Percentiles rank a stretch among this genome's conserved stretches.
These are phyloP conservation scores for Boletus patriciae DNA, from an alignment of 768 basidiomycete genomes.

Conservation along the genomic window DNA sequence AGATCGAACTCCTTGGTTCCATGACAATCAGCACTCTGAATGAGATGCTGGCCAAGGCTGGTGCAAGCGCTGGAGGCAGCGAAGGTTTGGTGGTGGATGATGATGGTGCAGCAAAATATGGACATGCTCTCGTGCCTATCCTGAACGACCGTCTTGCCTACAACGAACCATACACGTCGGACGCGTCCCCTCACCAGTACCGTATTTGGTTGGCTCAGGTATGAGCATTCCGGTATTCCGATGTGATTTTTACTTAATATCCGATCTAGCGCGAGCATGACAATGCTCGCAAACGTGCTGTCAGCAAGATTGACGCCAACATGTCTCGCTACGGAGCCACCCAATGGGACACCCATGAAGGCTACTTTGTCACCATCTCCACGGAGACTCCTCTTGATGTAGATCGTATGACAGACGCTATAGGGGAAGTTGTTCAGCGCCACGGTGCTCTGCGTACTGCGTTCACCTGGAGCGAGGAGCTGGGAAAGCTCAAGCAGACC, in stretches of 20 bases:
- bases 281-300: slow-evolving; percentile 29
- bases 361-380: slow-evolving; percentile 19
- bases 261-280: slow-evolving; percentile 26
- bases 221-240: background rate
- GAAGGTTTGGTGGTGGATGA: slow-evolving; percentile 18
- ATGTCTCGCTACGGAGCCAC: slow-evolving; percentile 36
- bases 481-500: slow-evolving; percentile 31
- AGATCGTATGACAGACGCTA: slow-evolving; percentile 28
- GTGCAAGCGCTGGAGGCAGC: slow-evolving; percentile 4
- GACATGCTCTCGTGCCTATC: slow-evolving; percentile 28
- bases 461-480: slow-evolving; percentile 32
- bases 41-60: slow-evolving; percentile 24
- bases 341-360: slow-evolving; percentile 34
- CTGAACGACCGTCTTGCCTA: slow-evolving; percentile 34
- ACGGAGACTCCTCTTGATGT: slow-evolving; percentile 29
- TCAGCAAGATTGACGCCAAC: slow-evolving; percentile 29
- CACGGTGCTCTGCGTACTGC: slow-evolving; percentile 32
- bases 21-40: slow-evolving; percentile 27
- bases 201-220: slow-evolving; percentile 37
- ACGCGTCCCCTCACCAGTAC: slow-evolving; percentile 28
- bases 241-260: background rate
- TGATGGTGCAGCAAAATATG: slow-evolving; percentile 30
- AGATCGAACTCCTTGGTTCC: slow-evolving; percentile 25
- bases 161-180: slow-evolving; percentile 31
- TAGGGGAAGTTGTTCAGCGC: slow-evolving; percentile 28